Evolutionary conservation across 2,329 filamentous ascomycete genomes (phyloP), one percentile per base, ranked within the genome.

Genomic region (Cytospora leucostoma): DNA sequence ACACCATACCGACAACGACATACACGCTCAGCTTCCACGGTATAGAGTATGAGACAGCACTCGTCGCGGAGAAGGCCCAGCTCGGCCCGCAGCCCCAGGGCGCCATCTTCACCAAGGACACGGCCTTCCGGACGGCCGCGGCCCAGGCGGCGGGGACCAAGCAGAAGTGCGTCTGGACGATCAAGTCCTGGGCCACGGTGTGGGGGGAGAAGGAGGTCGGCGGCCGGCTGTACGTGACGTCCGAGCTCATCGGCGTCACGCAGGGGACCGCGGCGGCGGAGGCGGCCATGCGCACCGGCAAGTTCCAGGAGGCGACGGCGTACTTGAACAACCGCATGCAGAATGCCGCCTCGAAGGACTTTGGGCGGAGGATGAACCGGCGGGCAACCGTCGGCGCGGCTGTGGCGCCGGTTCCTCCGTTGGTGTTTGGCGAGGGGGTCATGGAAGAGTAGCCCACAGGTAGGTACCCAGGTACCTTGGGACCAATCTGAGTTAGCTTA

Each of bases 191-290:
- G 33, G 69, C 71, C 47, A 68, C 69, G 35, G 65, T 69, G 7
- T 73, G 74, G 56, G 61, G 58, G 37, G 83, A 85, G 68, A 70
- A 71, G 15, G 75, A 76, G 27, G 76, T 86, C 57, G 76, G 78
- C 63, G 84, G 84, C 57, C 77, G 84, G n/a, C 86, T 86, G 73
- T 86, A 87, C 73, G 80, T 84, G 17, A 82, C 81, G n/a, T 74
- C 79, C 63, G 76, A 78, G 63, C 75, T 87, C 40, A 80, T 84
- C 47, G 34, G 40, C 50, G 64, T 66, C 34, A 61, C 64, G n/a
- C 58, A 61, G 35, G 61, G 64, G n/a, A 27, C 44, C 34, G 53
- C 34, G 27, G 64, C 54, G 34, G 64, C 62, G 32, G 49, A 64
- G 49, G 71, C 72, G 5, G 74, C 76, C 17, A 66, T 80, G 38